Evolutionary conservation across 2,329 filamentous ascomycete species (phyloP), one percentile per base, ranked within the genome.

Genomic region (Fusarium cyanostomum): DNA sequence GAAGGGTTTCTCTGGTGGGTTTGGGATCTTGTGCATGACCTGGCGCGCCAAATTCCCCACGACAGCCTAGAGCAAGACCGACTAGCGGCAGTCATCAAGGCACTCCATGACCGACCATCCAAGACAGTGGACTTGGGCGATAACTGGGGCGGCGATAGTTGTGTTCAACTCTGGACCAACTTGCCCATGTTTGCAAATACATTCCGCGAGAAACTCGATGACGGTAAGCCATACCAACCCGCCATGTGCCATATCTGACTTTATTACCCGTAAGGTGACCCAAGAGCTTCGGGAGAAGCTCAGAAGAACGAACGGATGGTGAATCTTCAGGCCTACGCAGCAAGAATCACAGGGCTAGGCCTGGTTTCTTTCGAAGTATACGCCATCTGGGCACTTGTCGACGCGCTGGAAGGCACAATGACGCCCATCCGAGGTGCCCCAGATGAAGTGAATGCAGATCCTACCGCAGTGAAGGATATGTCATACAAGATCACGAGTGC

Each of bases 21-120:
- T 49, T 68, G 67, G 68, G 64, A 69, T 27, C 59, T 70, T 2
- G 13, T 71, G 10, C 67, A 69, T 26, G 49, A 62, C 5, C 42
- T 71, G 13, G 37, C 61, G 15, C 59, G 65, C n/a, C 65, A 68
- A 33, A 10, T 69, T 30, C 62, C 67, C 10, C 52, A 62, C 35
- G 45, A 66, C 26, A 56, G 53, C 26, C 30, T 31, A 2, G 52
- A 63, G 34, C 66, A 70, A 12, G 58, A 66, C 13, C 53, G 18
- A 7, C 37, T 67, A 4, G 53, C 42, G 5, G 56, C 30, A 1
- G 21, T 56, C 7, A 18, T 66, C 18, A 45, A 60, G 30, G 51
- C 39, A 4, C 56, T 66, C 6, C 13, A 52, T 3, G 13, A 50
- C 8, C 33, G 61, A 2, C 59, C 56, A n/a, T 13, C 44, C 4